Evolutionary conservation across 2,329 filamentous ascomycete species (phyloP), one percentile per base, ranked within the genome.

Genomic region (Trematosphaeria pertusa): DNA sequence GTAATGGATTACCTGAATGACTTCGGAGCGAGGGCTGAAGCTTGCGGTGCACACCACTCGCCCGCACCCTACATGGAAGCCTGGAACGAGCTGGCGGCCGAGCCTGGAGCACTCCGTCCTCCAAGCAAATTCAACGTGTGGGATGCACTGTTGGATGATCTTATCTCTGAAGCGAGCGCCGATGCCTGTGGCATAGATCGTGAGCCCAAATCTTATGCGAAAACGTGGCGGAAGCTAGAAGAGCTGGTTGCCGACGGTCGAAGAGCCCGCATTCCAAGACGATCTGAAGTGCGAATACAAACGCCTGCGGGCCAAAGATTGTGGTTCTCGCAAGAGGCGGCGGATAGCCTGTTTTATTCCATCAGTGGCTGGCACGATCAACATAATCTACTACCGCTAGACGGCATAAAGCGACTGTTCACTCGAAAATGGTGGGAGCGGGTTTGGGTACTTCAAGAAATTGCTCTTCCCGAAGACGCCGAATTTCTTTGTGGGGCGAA

Each of bases 381-480:
- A 18, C 12, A 42, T n/a, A 14, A 41, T 12, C 8, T 49, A 21
- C 20, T 50, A 20, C 48, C 45, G n/a, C 20, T 46, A 1, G 18
- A 28, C 38, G 37, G 32, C 6, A 3, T 56, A 15, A 43, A 35
- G 5, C n/a, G 21, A 1, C 32, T 58, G 14, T 52, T 51, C n/a
- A 22, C 24, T 11, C 37, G 51, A 32, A 11, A 44, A 20, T 57
- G 51, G 56, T 59, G 48, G 56, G 21, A 22, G 31, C 37, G 56
- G 22, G 35, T 59, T 4, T 59, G 53, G 56, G 46, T 55, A 26
- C 38, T 59, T 5, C 56, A 59, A 20, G 56, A 59, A 33, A 37
- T 55, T 7, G 41, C 51, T 22, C 42, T 59, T 30, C 32, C 56
- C 14, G 22, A 39, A 15, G 17, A 43, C 11, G 31, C 40, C 11